Conservation (phyloP, 2,329 filamentous ascomycete genomes). For the Scytalidium lignicola region DNA sequence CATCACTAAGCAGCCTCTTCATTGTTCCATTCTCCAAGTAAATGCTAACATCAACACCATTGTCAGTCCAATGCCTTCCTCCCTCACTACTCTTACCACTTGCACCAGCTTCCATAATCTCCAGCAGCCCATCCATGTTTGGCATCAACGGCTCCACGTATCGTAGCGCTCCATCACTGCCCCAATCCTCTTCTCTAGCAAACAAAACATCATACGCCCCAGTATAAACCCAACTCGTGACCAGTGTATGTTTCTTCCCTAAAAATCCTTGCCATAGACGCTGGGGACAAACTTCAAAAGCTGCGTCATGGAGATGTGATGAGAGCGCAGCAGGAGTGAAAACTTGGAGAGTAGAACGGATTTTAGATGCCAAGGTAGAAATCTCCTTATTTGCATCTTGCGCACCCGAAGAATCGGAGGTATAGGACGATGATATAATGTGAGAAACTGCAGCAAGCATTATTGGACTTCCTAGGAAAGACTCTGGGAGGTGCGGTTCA, state of each 20-base stretch:
- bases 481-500: slow-evolving; percentile 32
- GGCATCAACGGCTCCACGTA: slow-evolving; percentile 40
- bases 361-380: slow-evolving; percentile 20
- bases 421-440: slow-evolving; percentile 1
- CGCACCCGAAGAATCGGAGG: background rate
- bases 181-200: slow-evolving; percentile 9
- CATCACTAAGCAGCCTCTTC: slow-evolving; percentile 24
- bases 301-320: slow-evolving; percentile 37
- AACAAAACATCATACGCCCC: slow-evolving; percentile 38
- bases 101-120: slow-evolving; percentile 32
- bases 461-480: slow-evolving; percentile 40
- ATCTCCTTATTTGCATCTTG: slow-evolving; percentile 12
- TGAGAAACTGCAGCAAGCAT: slow-evolving; percentile 31
- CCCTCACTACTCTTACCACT: slow-evolving; percentile 6
- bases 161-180: slow-evolving; percentile 13
- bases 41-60: slow-evolving; percentile 31
- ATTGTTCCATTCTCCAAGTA: slow-evolving; percentile 27
- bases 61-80: slow-evolving; percentile 17
- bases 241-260: slow-evolving; percentile 35
- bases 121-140: slow-evolving; percentile 35
- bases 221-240: slow-evolving; percentile 39
- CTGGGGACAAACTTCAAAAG: slow-evolving; percentile 39
- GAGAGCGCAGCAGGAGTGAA: slow-evolving; percentile 35
- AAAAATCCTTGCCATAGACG: slow-evolving; percentile 43
- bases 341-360: slow-evolving; percentile 30